Conservation (phyloP, 768 basidiomycete genomes). For the Suillus subalutaceus region DNA sequence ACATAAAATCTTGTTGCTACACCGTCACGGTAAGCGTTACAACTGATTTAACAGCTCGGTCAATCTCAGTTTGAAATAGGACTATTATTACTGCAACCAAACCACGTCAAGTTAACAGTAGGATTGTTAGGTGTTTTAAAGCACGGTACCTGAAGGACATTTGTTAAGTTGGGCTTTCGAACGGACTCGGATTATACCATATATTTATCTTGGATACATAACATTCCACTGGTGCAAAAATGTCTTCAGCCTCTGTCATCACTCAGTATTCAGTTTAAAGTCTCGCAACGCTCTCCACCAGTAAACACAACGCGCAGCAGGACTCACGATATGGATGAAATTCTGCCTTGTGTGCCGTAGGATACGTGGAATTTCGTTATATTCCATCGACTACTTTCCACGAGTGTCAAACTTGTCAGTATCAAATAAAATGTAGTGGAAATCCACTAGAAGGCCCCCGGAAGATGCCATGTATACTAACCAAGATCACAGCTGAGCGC, state of each 20-base stretch:
- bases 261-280: neutral
- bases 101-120: neutral
- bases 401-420: too few relatives aligned
- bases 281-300: neutral
- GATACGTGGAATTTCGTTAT: neutral
- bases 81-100: constrained; percentile 2
- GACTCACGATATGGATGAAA: neutral
- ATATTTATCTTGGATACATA: neutral
- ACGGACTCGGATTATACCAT: neutral
- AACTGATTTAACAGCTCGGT: neutral
- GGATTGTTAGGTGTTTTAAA: neutral
- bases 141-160: neutral
- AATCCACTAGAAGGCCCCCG: neutral
- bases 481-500: neutral
- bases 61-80: neutral
- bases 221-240: neutral
- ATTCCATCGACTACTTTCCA: neutral
- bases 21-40: neutral
- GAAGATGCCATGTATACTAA: neutral
- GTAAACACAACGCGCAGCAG: neutral
- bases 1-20: neutral
- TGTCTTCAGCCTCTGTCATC: neutral
- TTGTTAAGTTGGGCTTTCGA: neutral
- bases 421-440: too few relatives aligned
- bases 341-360: neutral